Evolutionary conservation across 306 rosid species (phyloP).

Genomic region (Mimosa pudica): DNA sequence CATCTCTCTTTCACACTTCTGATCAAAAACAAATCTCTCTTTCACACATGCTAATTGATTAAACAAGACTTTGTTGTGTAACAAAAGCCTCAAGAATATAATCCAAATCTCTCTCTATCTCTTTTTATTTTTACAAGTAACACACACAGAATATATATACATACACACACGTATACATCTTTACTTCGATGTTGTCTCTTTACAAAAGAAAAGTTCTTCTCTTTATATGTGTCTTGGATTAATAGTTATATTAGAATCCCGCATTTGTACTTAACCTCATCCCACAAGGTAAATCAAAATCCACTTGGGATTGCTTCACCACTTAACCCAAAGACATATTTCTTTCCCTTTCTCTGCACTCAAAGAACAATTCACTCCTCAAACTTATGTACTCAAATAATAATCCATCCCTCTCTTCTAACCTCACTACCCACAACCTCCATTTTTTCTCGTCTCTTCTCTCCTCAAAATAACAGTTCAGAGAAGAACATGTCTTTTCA

Average conservation of each 20-base stretch:
- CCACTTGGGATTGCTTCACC: conserved; percentile 45
- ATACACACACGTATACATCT: neutral
- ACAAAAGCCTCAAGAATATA: neutral
- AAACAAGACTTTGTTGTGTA: too few species aligned
- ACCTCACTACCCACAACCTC: neutral
- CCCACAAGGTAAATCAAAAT: conserved; percentile 27
- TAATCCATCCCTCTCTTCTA: neutral
- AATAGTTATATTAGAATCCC: neutral
- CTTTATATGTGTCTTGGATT: neutral
- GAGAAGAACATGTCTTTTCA: conserved; percentile 51
- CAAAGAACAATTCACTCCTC: conserved; percentile 59
- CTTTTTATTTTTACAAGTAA: neutral
- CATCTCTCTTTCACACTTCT: neutral
- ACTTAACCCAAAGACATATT: conserved; percentile 35
- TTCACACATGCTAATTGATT: neutral
- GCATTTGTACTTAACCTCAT: conserved; percentile 42
- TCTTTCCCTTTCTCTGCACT: conserved; percentile 60
- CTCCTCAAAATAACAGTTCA: neutral
- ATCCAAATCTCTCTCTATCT: neutral
- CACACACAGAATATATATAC: conserved; percentile 33
- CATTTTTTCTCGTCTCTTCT: neutral
- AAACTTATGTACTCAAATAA: conserved; percentile 36
- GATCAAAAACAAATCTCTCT: too few species aligned
- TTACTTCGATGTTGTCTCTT: conserved; percentile 51
- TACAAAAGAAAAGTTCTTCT: conserved; percentile 54